phyloP scores from a whole-genome alignment of 192 early-diverging fungal genomes.

The Entomortierella parvispora region DNA sequence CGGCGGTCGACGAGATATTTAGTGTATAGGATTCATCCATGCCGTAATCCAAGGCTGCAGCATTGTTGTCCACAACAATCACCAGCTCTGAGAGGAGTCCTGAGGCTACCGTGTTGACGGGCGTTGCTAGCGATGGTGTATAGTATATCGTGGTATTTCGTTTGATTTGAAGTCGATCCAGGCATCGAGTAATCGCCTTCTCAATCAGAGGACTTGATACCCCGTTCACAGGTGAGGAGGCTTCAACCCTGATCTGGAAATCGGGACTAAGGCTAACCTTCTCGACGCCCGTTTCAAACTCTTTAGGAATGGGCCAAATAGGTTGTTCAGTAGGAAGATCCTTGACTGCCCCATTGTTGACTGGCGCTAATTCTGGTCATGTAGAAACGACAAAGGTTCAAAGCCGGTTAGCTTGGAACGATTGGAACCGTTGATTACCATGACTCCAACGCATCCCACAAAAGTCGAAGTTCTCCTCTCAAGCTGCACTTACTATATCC shows the following conservation, averaged over 20 bases:
- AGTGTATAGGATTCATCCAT: conserved; percentile 30
- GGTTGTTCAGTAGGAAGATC: conserved; percentile 35
- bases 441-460: neutral
- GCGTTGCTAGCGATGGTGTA: neutral
- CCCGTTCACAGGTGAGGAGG: neutral
- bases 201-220: conserved; percentile 11
- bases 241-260: conserved; percentile 24
- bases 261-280: conserved; percentile 8
- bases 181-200: conserved; percentile 27
- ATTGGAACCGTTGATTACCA: neutral
- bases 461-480: no score
- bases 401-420: neutral
- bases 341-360: conserved; percentile 28
- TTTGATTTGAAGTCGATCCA: conserved; percentile 34
- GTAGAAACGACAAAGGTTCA: neutral
- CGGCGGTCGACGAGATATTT: conserved; percentile 11
- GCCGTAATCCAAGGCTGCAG: conserved; percentile 28
- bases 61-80: conserved; percentile 12
- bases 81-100: conserved; percentile 10
- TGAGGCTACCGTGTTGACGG: neutral
- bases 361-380: conserved; percentile 14
- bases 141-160: conserved; percentile 25
- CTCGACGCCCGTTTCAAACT: conserved; percentile 15
- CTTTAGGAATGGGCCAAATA: conserved; percentile 33
- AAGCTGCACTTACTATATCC: conserved; percentile 15